Evolutionary conservation across 2,329 filamentous ascomycete genomes (phyloP), one percentile per base, ranked within the genome.

Genomic region (Colletotrichum abscissum): DNA sequence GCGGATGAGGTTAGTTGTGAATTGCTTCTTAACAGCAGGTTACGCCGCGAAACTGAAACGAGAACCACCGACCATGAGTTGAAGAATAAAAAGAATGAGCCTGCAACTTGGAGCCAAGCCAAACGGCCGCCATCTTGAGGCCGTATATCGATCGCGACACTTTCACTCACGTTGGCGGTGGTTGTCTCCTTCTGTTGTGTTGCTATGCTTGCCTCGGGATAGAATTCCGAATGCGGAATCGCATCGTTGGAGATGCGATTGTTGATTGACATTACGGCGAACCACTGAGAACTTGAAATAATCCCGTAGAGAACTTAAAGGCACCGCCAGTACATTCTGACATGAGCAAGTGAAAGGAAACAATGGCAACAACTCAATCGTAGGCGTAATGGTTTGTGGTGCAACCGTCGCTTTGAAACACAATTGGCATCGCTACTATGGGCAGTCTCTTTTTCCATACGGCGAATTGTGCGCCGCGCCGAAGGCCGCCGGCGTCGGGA

Each of bases 51-150:
- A 35, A 72, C 30, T 52, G 24, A 19, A 6, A 8, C 4, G 19
- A 28, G 5, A 11, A 12, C 1, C 24, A 49, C 77, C 46, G 74
- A 81, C 81, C 81, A 80, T 3, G 80, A 78, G 62, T 83, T 83
- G 69, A 83, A 81, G 57, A 79, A 80, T 55, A 84, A 75, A n/a
- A 77, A 71, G 73, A 79, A 82, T 2, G 78, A 79, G 6, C 79
- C 82, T 6, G 81, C 75, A 4, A 84, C 82, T 60, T 84, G 81
- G 6, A 82, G 77, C 82, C 82, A 84, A 9, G 82, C 81, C 30
- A 73, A 55, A 46, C 77, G 72, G 4, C 81, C 82, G 24, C 81
- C 81, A 63, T 84, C 60, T 16, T 19, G 38, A 28, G 42, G 42
- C 4, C 14, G 19, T n/a, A 5, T 19, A 4, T 28, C 46, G 30